Conservation (phyloP, 805 yeast species). For the Blastobotrys terrestris region DNA sequence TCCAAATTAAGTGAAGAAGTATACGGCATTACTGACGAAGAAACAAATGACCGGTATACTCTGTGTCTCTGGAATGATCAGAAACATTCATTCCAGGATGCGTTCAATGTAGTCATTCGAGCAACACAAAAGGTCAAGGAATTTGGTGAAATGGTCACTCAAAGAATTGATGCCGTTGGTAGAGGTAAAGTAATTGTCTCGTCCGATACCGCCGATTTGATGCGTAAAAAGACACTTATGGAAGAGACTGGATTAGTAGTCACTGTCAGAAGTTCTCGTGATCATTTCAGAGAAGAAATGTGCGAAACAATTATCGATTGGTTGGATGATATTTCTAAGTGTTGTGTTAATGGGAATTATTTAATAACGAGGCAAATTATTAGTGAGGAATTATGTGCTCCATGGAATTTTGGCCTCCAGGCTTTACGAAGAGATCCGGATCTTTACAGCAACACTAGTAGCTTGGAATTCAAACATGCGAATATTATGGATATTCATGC, state of each 20-base stretch:
- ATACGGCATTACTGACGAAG: slow-evolving; percentile 41
- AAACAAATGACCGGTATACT: slow-evolving; percentile 43
- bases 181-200: slow-evolving; percentile 64
- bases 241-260: slow-evolving; percentile 60
- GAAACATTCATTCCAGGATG: slow-evolving; percentile 66
- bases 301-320: slow-evolving; percentile 64
- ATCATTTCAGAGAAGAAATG: slow-evolving; percentile 74
- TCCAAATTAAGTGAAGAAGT: slow-evolving; percentile 36
- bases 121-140: slow-evolving; percentile 59
- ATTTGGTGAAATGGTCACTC: slow-evolving; percentile 69
- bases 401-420: slow-evolving; percentile 54
- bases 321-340: slow-evolving; percentile 52
- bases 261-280: slow-evolving; percentile 60
- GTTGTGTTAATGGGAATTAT: slow-evolving; percentile 48
- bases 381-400: slow-evolving; percentile 51
- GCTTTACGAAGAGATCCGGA: slow-evolving; percentile 5
- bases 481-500: slow-evolving; percentile 6
- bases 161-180: slow-evolving; percentile 56
- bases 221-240: slow-evolving; percentile 49
- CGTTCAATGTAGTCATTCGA: slow-evolving; percentile 53
- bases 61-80: slow-evolving; percentile 74
- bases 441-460: not conserved
- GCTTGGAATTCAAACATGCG: slow-evolving; percentile 1
- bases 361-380: slow-evolving; percentile 43
- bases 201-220: slow-evolving; percentile 41